These are phyloP conservation scores for Vigna radiata DNA, from an alignment of 306 rosid species.

Conservation along the genomic window DNA sequence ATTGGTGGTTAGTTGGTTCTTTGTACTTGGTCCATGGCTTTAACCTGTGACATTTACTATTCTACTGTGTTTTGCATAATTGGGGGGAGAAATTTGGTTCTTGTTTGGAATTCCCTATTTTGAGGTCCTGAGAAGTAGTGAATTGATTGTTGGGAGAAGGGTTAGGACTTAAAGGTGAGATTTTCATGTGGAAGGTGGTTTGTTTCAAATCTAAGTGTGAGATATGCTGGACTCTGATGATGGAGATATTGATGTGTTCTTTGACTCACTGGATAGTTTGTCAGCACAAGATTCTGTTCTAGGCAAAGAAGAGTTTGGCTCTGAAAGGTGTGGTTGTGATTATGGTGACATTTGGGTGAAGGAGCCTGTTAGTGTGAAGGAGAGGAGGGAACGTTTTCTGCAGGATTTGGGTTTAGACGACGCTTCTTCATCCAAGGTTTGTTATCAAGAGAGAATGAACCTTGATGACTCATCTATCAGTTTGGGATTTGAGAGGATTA, in stretches of 20 bases:
- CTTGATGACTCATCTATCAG: constrained; percentile 29
- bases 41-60: constrained; percentile 41
- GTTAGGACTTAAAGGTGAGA: constrained; percentile 30
- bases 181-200: constrained; percentile 60
- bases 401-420: constrained; percentile 57
- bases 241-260: constrained; percentile 61
- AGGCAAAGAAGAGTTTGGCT: constrained; percentile 41
- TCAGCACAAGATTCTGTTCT: constrained; percentile 50
- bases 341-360: constrained; percentile 63
- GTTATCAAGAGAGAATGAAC: constrained; percentile 40
- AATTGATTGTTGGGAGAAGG: constrained; percentile 41
- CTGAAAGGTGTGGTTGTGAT: constrained; percentile 31
- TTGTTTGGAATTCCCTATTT: constrained; percentile 49
- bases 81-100: constrained; percentile 57
- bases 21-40: constrained; percentile 49
- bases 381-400: constrained; percentile 63
- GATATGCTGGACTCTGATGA: constrained; percentile 72
- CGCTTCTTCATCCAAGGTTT: constrained; percentile 37
- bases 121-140: constrained; percentile 39
- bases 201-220: constrained; percentile 39
- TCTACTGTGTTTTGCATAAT: constrained; percentile 48
- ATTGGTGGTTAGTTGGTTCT: constrained; percentile 60
- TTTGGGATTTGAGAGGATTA: constrained; percentile 53
- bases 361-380: constrained; percentile 67
- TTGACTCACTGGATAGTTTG: constrained; percentile 67